These are phyloP conservation scores for Naegleria gruberi DNA, from an alignment of 208 protist species.

Conservation along the genomic window DNA sequence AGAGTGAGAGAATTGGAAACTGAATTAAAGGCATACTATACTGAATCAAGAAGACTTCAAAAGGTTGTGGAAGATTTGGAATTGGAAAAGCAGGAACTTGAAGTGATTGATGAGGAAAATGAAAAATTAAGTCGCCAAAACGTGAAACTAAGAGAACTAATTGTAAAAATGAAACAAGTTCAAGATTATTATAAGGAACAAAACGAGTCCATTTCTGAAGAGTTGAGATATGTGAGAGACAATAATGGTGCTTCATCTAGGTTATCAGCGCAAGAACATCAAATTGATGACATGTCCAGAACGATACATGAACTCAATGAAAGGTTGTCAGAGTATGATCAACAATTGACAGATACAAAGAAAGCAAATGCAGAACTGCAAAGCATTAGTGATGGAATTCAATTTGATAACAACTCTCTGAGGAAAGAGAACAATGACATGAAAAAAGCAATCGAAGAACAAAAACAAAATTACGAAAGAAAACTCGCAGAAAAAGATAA, in stretches of 20 bases:
- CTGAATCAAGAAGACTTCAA: constrained; percentile 18
- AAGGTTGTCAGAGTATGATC: not conserved
- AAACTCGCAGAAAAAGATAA: not conserved
- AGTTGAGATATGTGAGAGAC: not conserved
- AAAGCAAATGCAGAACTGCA: not conserved
- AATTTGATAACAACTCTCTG: not conserved
- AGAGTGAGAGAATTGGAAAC: constrained; percentile 23
- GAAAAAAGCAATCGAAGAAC: not conserved
- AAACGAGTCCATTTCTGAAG: not conserved
- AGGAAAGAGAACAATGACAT: not conserved
- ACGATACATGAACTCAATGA: not conserved
- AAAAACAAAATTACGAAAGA: not conserved
- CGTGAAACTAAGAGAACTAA: not conserved
- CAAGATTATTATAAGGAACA: not conserved
- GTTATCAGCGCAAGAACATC: not conserved
- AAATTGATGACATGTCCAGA: not conserved
- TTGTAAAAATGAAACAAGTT: not conserved
- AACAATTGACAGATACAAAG: not conserved
- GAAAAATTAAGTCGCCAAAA: not conserved
- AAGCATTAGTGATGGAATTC: not conserved
- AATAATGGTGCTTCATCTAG: not conserved
- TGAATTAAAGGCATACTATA: constrained; percentile 26
- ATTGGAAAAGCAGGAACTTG: not conserved
- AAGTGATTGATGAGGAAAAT: not conserved
- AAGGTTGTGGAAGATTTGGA: constrained; percentile 16